phyloP scores from a whole-genome alignment of 257 asterid species.

The Handroanthus guayacan region DNA sequence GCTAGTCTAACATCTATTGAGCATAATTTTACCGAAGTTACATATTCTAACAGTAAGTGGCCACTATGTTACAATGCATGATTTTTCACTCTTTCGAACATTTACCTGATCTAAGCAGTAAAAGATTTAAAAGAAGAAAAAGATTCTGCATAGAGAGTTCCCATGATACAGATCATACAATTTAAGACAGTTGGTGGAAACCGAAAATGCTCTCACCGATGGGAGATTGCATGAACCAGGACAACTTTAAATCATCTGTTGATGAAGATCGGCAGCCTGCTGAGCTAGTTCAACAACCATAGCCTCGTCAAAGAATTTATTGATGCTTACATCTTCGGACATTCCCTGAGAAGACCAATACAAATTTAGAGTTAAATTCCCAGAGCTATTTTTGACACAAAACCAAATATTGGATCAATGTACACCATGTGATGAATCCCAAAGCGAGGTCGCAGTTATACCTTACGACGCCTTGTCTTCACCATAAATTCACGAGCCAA shows the following conservation, averaged over 20 bases:
- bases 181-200: background rate
- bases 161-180: background rate
- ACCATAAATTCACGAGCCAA: conserved; percentile 99
- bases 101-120: background rate
- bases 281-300: conserved; percentile 96
- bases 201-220: background rate
- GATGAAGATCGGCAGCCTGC: conserved; percentile 92
- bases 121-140: background rate
- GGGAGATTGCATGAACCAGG: background rate
- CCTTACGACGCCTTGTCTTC: conserved; percentile 98
- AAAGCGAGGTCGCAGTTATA: conserved; percentile 28
- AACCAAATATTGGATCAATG: background rate
- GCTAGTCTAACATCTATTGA: background rate
- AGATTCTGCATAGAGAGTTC: background rate
- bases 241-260: conserved; percentile 61
- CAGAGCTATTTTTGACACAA: background rate
- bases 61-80: background rate
- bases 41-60: background rate
- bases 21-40: background rate
- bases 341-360: conserved; percentile 67
- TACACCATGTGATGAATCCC: conserved; percentile 1
- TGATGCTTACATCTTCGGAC: conserved; percentile 95
- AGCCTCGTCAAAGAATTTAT: conserved; percentile 93
- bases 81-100: background rate
- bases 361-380: background rate